Percentiles rank a stretch among this genome's conserved stretches.
These are phyloP conservation scores for bread wheat (Triticum aestivum) DNA, from an alignment of 176 grass and related monocot species.

Conservation along the genomic window IWGSC_CS_RefSeq_v2.1 NC_057798.1:527228855-527229354, in stretches of 20 bases:
- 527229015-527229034: background rate
- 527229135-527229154: background rate
- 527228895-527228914: background rate
- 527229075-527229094: background rate
- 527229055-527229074: conserved; percentile 27
- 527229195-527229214: conserved; percentile 5
- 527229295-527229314: background rate
- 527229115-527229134: background rate
- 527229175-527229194: background rate
- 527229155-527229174: conserved; percentile 8
- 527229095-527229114: conserved; percentile 1
- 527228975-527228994: background rate
- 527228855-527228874: conserved; percentile 2
- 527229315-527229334: conserved; percentile 5
- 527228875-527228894: background rate
- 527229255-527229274: conserved; percentile 4
- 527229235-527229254: background rate
- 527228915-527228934: background rate
- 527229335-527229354: background rate
- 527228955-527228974: background rate
- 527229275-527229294: background rate
- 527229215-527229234: background rate
- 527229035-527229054: background rate
- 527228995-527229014: background rate
- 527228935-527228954: background rate